Evolutionary conservation across 1,284 basidiomycete species (phyloP).

Genomic region (Trametes sp.): DNA sequence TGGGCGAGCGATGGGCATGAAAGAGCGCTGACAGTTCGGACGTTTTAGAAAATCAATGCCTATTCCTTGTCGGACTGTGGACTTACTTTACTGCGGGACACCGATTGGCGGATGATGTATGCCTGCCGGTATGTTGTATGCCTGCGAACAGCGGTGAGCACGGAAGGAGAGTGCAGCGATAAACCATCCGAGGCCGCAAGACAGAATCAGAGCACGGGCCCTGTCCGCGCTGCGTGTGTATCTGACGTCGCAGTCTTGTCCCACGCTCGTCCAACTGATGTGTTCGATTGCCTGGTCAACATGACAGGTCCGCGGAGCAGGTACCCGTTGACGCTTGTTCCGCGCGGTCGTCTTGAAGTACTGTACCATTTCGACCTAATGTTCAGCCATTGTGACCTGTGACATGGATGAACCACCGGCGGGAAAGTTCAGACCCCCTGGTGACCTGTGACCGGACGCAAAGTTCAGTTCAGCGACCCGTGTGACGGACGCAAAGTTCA

Average conservation of each 20-base stretch:
- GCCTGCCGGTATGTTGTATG: conserved; percentile 3
- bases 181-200: neutral
- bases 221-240: conserved; percentile 12
- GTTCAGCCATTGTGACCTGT: too few species aligned
- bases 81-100: neutral
- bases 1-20: neutral
- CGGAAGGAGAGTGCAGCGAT: neutral
- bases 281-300: conserved; percentile 1
- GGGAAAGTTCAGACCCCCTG: too few species aligned
- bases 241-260: neutral
- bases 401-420: too few species aligned
- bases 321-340: neutral
- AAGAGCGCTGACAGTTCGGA: neutral
- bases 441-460: too few species aligned
- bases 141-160: conserved; percentile 3
- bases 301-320: conserved; percentile 14
- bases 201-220: neutral
- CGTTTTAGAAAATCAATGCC: conserved; percentile 2
- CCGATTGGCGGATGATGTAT: neutral
- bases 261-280: conserved; percentile 14
- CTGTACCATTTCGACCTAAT: too few species aligned
- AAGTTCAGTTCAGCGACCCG: too few species aligned
- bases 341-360: neutral
- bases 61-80: neutral
- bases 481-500: too few species aligned